Conservation (phyloP, 2,329 filamentous ascomycete genomes). For the Claviceps arundinis region DNA sequence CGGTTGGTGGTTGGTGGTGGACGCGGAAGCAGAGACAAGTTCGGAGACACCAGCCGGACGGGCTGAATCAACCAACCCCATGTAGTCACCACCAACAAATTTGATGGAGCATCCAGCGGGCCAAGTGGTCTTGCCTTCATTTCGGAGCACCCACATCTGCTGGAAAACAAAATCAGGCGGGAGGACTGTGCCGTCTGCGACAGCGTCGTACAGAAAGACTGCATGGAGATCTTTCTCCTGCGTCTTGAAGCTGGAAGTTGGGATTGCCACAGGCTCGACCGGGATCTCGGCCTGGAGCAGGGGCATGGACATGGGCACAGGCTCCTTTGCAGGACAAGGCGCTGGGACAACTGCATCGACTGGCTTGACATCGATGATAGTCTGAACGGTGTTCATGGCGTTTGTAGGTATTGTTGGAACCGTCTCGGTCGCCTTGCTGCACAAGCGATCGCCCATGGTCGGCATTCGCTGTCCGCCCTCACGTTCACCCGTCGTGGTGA, state of each 20-base stretch:
- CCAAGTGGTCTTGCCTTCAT: constrained; percentile 69
- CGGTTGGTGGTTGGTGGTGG: constrained; percentile 56
- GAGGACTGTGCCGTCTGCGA: constrained; percentile 65
- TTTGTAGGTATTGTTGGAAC: constrained; percentile 30
- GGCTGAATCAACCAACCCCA: constrained; percentile 77
- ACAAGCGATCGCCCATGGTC: constrained; percentile 53
- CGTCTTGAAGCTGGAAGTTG: constrained; percentile 9
- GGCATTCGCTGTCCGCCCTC: constrained; percentile 50
- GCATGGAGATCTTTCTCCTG: constrained; percentile 26
- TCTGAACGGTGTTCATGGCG: constrained; percentile 46
- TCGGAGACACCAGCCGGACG: constrained; percentile 68
- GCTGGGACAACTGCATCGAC: constrained; percentile 24
- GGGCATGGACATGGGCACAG: constrained; percentile 5
- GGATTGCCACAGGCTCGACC: constrained; percentile 6
- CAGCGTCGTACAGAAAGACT: constrained; percentile 64
- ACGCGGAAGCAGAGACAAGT: constrained; percentile 68
- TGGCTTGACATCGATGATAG: constrained; percentile 59
- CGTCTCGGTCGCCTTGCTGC: constrained; percentile 35
- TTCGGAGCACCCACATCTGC: constrained; percentile 85
- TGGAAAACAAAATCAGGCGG: constrained; percentile 61
- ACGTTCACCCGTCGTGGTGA: constrained; percentile 73
- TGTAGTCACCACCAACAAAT: constrained; percentile 89
- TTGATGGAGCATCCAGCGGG: constrained; percentile 80
- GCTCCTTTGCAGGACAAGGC: constrained; percentile 1
- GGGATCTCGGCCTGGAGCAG: constrained; percentile 5